Conservation (phyloP, 768 basidiomycete genomes). For the Phanerodontia chrysosporium region DNA sequence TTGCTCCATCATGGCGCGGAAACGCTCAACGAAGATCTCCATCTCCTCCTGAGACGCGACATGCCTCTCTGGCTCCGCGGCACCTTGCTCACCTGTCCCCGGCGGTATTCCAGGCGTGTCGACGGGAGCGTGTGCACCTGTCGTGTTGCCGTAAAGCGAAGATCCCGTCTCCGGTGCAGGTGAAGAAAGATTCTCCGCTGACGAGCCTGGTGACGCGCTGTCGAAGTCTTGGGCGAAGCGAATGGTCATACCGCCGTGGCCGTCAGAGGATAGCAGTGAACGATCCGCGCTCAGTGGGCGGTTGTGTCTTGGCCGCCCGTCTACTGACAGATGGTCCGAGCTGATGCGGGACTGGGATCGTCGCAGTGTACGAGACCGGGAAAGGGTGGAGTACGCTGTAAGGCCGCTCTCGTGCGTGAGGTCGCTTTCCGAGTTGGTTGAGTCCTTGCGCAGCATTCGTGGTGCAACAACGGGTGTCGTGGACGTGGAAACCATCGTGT, state of each 20-base stretch:
- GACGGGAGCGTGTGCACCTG: background rate
- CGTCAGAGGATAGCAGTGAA: background rate
- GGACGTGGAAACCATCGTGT: constrained; percentile 15
- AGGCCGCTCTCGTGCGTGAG: constrained; percentile 10
- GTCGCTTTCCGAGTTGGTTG: constrained; percentile 11
- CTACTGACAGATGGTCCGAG: constrained; percentile 10
- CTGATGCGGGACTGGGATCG: constrained; percentile 18
- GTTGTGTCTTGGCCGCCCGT: background rate
- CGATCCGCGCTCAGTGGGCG: background rate
- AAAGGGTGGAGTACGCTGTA: background rate
- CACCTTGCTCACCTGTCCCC: background rate
- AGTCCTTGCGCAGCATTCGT: constrained; percentile 8
- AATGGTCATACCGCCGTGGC: constrained; percentile 1
- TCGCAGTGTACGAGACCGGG: constrained; percentile 18
- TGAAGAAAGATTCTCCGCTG: background rate
- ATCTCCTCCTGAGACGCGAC: constrained; percentile 28
- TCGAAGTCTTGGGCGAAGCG: constrained; percentile 12
- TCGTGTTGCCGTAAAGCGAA: background rate
- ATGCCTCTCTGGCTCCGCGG: background rate
- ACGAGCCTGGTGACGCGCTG: background rate
- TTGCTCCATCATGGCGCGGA: constrained; percentile 46
- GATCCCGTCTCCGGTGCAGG: background rate
- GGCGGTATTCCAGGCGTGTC: background rate
- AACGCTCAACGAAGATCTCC: constrained; percentile 44
- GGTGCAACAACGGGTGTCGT: constrained; percentile 14